Conservation (phyloP, 2,329 filamentous ascomycete species). For the Berkeleyomyces rouxiae region DNA sequence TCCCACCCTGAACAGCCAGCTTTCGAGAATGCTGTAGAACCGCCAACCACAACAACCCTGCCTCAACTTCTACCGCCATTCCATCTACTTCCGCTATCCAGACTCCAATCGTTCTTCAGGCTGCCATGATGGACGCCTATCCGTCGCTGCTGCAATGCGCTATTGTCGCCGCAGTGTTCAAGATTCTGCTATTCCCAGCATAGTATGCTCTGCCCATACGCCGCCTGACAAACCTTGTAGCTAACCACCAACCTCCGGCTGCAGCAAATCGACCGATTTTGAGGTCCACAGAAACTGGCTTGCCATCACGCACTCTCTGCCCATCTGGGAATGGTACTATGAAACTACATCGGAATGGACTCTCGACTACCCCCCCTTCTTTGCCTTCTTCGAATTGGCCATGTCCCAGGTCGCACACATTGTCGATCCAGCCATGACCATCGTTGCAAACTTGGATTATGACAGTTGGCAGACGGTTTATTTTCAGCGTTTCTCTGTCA, state of each 20-base stretch:
- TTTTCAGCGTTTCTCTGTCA: constrained; percentile 82
- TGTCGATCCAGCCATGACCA: constrained; percentile 66
- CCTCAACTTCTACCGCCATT: background rate
- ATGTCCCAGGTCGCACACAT: constrained; percentile 67
- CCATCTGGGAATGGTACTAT: constrained; percentile 82
- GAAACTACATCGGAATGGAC: constrained; percentile 99
- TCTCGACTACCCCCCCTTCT: constrained; percentile 95
- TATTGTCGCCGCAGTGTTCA: constrained; percentile 71
- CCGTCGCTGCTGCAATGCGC: constrained; percentile 83
- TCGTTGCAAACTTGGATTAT: constrained; percentile 65
- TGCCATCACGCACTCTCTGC: constrained; percentile 80
- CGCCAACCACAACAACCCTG: background rate
- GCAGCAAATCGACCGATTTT: constrained; percentile 94
- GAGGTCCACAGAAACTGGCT: constrained; percentile 99
- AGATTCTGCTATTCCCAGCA: constrained; percentile 80
- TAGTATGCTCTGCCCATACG: constrained; percentile 49
- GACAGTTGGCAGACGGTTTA: constrained; percentile 87
- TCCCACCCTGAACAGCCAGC: background rate
- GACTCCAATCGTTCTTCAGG: background rate
- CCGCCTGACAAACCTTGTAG: background rate
- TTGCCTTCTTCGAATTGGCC: constrained; percentile 90
- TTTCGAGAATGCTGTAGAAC: background rate
- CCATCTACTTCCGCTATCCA: background rate
- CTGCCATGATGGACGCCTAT: constrained; percentile 54
- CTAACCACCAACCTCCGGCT: background rate